A percentile compares a stretch with the other conserved stretches of the same genome.
Evolutionary conservation across 2,329 filamentous ascomycete species (phyloP).

Genomic region (Trichoderma harzianum): DNA sequence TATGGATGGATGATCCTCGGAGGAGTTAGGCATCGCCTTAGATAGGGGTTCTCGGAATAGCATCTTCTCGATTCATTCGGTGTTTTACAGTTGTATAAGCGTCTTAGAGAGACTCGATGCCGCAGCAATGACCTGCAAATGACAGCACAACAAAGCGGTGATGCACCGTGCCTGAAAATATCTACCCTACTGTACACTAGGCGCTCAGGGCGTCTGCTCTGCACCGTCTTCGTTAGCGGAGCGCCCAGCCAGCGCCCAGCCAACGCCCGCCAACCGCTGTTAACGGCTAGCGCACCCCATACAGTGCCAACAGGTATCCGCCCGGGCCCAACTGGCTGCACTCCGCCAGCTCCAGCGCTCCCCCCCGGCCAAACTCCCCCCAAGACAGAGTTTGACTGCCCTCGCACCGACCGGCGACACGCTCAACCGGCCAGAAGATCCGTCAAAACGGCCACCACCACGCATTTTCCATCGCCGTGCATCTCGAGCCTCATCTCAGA

Average conservation of each 20-base stretch:
- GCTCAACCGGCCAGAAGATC: constrained; percentile 28
- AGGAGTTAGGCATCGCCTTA: neutral
- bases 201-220: neutral
- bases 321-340: neutral
- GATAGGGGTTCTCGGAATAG: neutral
- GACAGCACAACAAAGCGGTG: neutral
- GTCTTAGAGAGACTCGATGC: neutral
- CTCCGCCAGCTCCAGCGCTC: constrained; percentile 15
- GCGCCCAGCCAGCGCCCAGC: neutral
- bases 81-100: neutral
- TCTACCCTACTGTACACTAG: neutral
- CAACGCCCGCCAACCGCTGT: constrained; percentile 1
- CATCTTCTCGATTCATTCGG: neutral
- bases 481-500: constrained; percentile 30
- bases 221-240: constrained; percentile 6
- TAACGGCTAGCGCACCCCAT: constrained; percentile 13
- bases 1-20: neutral
- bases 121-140: constrained; percentile 1
- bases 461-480: constrained; percentile 32
- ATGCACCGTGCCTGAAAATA: neutral
- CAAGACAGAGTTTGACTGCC: constrained; percentile 35
- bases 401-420: constrained; percentile 30
- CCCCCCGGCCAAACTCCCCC: constrained; percentile 19
- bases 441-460: constrained; percentile 31
- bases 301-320: constrained; percentile 9